Base-by-base conservation (phyloP, 2,329 filamentous ascomycete species). In the Botrytis hyacinthi region DNA sequence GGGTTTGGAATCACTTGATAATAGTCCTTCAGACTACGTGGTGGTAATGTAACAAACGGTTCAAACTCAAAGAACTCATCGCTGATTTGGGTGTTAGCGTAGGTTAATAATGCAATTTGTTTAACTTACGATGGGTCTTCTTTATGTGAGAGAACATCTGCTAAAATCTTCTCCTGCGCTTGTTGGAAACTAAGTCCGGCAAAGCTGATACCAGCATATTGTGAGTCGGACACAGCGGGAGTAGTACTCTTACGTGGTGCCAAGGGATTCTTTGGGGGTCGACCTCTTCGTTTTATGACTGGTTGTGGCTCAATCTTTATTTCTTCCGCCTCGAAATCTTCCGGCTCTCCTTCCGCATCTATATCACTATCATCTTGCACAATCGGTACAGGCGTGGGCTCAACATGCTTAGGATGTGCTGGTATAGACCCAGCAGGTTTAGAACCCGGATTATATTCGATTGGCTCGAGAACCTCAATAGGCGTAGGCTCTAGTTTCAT, bases 1-100 rank as follows among this genome's bases (percentile, higher is more conserved):
- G 95, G 95, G 75, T 95, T 90, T 73, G 89, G 89, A 78, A 98
- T 96, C 73, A 95, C 84, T 78, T 91, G 89, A 82, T 96, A 97
- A 82, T 98, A 98, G 79, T 97, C 94, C 78, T 91, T 93, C 62
- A 97, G 83, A 66, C 72, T 87, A 46, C 93, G 89, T 42, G 92
- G 87, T 0, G 94, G 94, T 42, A 97, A 86, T 78, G 92, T 92
- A 74, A 94, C 84, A 78, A 97, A 97, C 0, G 93, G 90, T 75
- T 90, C 87, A 76, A 90, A 91, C 75, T 90, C 89, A 57, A 90
- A 89, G 71, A 92, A 92, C 67, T 92, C 89, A 68, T 92, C 87
- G 63, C 91, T 93, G 73, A 72, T 65, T 63, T 69, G 32, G 44
- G 72, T 5, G 72, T 68, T 44, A 59, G 32, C 46, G 48, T 29